Base-by-base conservation (phyloP, 1,284 basidiomycete genomes). In the Microbotryum violaceum region DNA sequence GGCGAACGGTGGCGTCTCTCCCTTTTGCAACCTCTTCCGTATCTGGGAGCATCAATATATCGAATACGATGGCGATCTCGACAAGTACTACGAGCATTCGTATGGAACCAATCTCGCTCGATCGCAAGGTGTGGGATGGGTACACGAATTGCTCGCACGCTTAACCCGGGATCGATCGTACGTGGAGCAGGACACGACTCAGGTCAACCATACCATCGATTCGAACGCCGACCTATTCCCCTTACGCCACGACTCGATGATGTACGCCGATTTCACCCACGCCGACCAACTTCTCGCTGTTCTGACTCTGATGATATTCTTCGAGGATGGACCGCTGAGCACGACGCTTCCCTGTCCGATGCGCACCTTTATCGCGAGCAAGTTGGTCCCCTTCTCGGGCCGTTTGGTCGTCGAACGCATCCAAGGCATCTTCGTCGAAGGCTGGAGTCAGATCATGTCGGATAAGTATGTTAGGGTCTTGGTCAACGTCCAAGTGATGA, bases 101-200 rank as follows among this genome's bases (percentile, higher is more conserved):
- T 64, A 65, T 42, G 69, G 69, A 2, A 60, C 68, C 37, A 50
- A 58, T 6, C 58, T 68, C 3, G 88, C 37, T 42, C 1, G 37
- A 42, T 16, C 37, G 16, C 37, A 42, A 16, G 37, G 37, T 42
- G 85, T 90, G 6, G 89, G 89, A 5, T 91, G 86, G 72, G 77
- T 88, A 69, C 90, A 89, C 73, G 89, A 91, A 74, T 82, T 92
- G 44, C 76, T 91, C 21, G 86, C 88, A 1, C 82, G 89, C 20
- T 79, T 91, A 33, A 86, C 83, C 0, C 78, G 79, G 16, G 73
- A 75, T 18, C 79, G 33, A 20, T 9, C 3, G 21, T 61, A 46
- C 33, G 51, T 82, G 0, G 84, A 87, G 6, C 73, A 72, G 31
- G 88, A 91, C 74, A 71, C 78, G 57, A 91, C 89, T 0, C 85